Base-by-base conservation (phyloP, 2,329 filamentous ascomycete genomes). In the Dactylonectria estremocensis region DNA sequence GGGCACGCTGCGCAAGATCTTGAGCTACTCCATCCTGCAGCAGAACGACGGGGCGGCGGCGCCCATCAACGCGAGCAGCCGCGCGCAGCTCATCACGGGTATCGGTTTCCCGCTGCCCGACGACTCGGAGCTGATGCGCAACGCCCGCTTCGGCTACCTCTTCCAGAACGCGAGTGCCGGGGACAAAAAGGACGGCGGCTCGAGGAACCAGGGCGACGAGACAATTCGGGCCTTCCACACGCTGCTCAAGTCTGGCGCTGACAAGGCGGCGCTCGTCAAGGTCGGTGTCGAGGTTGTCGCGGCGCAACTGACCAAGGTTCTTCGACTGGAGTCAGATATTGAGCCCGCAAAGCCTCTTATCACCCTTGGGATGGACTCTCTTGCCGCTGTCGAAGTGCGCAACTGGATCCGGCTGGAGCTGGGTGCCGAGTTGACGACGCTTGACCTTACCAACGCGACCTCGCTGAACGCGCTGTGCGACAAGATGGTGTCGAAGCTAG, bases 361-460 rank as follows among this genome's bases (percentile, higher is more conserved):
- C 1, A 64, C 68, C 0, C 79, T 78, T 18, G 77, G 78, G 0
- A 52, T 78, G 1, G 77, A 80, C 31, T 80, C 75, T 0, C 50
- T 79, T 22, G 69, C 74, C 0, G 77, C 77, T 0, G 77, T 79
- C 1, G 77, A 79, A 62, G 35, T 79, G 14, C 69, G 77, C 3
- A 77, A 77, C 33, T 78, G 71, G 69, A 55, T 74, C 2, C 64
- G 71, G 2, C 58, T 58, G 11, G 64, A 76, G 64, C 61, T 79
- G 1, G 69, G 72, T 4, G 77, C 69, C 0, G 68, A 76, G 37
- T 46, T 78, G 3, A 75, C 69, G 0, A 78, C 75, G 0, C 48
- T 79, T 3, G 77, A 80, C 7, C 77, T 80, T 24, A 72, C 69
- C 2, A 78, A 75, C 52, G 75, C 76, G 18, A 64, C 50, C 18